These are phyloP conservation scores for Pneumocystis jirovecii DNA, from an alignment of 1,139 yeast species.

Conservation along the genomic window DNA sequence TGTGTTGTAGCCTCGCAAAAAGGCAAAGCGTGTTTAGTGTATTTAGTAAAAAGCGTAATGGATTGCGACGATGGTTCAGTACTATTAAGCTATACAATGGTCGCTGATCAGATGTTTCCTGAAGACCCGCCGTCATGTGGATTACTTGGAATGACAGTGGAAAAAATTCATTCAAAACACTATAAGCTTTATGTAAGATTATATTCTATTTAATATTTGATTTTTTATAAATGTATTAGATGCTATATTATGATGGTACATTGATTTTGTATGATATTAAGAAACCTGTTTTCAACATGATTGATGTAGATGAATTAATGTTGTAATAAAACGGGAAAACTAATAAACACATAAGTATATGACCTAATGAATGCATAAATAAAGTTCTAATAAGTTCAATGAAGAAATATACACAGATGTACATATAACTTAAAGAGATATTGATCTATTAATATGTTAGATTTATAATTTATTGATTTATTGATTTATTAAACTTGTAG, in stretches of 20 bases:
- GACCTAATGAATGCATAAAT: neutral
- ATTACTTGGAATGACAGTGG: neutral
- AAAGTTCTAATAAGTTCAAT: neutral
- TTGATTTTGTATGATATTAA: neutral
- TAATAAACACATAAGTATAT: neutral
- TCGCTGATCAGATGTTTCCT: neutral
- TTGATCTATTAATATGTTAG: neutral
- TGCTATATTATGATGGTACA: neutral
- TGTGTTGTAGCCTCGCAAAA: constrained; percentile 37
- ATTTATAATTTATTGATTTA: no score
- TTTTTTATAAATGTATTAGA: neutral
- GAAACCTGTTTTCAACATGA: neutral
- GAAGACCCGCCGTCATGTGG: neutral
- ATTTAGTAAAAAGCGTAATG: constrained; percentile 28
- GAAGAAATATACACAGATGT: no score
- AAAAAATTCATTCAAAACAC: neutral
- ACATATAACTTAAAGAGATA: no score
- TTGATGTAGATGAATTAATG: neutral
- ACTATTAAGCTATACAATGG: neutral
- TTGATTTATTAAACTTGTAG: no score
- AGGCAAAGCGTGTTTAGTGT: constrained; percentile 48
- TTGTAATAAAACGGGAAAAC: neutral
- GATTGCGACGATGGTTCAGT: neutral
- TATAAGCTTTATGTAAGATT: neutral
- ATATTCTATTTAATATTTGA: neutral